A percentile compares a stretch with the other conserved stretches of the same genome.
phyloP scores from a whole-genome alignment of 23 red algal species.

The Pyropia haitanensis region DNA sequence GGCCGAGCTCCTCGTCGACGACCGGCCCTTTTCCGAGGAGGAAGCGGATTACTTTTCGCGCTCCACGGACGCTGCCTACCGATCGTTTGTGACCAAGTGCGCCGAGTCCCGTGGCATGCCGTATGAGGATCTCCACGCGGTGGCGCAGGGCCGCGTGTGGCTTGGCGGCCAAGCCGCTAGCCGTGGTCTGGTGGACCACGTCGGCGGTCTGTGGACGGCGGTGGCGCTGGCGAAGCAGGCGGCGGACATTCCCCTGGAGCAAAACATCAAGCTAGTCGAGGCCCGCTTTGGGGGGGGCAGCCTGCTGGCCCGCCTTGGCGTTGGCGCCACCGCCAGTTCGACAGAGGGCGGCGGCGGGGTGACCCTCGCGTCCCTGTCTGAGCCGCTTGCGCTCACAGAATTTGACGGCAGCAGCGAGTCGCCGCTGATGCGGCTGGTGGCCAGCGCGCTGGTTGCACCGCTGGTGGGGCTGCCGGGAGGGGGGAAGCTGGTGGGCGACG shows the following conservation, averaged over 20 bases:
- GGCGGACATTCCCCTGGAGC: constrained; percentile 22
- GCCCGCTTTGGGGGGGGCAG: background rate
- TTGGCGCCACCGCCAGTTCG: background rate
- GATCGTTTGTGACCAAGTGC: constrained; percentile 80
- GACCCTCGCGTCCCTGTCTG: background rate
- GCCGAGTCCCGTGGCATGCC: constrained; percentile 54
- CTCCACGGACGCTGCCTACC: constrained; percentile 43
- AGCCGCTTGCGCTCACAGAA: constrained; percentile 41
- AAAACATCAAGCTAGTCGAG: constrained; percentile 35
- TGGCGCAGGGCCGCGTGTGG: constrained; percentile 94
- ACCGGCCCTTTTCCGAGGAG: constrained; percentile 70
- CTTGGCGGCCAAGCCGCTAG: constrained; percentile 70
- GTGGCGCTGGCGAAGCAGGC: constrained; percentile 59
- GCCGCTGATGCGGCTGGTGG: constrained; percentile 27
- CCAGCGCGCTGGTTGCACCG: constrained; percentile 17
- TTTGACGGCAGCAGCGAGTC: constrained; percentile 17
- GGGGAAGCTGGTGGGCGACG: too few relatives aligned
- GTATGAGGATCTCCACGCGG: constrained; percentile 55
- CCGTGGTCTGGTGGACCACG: constrained; percentile 60
- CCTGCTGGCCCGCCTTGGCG: constrained; percentile 18
- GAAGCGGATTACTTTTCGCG: constrained; percentile 76
- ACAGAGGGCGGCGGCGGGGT: background rate
- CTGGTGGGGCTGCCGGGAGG: background rate
- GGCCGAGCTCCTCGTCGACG: constrained; percentile 87
- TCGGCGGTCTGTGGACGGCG: constrained; percentile 65